Percentiles rank a stretch among this genome's conserved stretches.
These are phyloP conservation scores for Hygrophorus pudorinus DNA, from an alignment of 768 basidiomycete genomes.

Conservation along the genomic window DNA sequence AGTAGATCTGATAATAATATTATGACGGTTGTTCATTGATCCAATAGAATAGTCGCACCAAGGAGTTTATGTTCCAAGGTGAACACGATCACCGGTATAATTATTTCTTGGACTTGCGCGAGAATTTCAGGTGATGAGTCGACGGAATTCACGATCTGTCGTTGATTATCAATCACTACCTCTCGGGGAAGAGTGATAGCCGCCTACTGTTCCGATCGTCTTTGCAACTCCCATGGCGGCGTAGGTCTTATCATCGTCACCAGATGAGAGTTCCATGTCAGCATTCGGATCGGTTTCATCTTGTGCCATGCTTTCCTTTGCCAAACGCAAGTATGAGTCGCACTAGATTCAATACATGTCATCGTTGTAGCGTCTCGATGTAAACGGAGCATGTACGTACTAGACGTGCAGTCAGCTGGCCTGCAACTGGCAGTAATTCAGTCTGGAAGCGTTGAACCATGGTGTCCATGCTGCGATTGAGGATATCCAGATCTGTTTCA, in stretches of 20 bases:
- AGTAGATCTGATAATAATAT: constrained; percentile 50
- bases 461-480: constrained; percentile 75
- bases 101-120: constrained; percentile 68
- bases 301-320: constrained; percentile 51
- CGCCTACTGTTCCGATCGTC: constrained; percentile 67
- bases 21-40: background rate
- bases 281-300: constrained; percentile 41
- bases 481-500: constrained; percentile 80
- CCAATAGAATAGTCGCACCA: constrained; percentile 33
- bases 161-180: constrained; percentile 1
- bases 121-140: constrained; percentile 68
- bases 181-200: background rate
- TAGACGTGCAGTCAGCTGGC: constrained; percentile 66
- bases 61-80: constrained; percentile 72
- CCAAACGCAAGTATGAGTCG: constrained; percentile 73
- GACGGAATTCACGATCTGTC: constrained; percentile 63
- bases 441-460: constrained; percentile 82
- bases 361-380: background rate
- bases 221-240: constrained; percentile 82
- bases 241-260: constrained; percentile 79
- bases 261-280: constrained; percentile 47
- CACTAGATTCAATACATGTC: constrained; percentile 33
- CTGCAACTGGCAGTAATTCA: constrained; percentile 78
- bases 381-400: constrained; percentile 31
- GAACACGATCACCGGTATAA: constrained; percentile 67